Base-by-base conservation (phyloP, 495 filamentous ascomycete species). In the Tetracladium setigerum region DNA sequence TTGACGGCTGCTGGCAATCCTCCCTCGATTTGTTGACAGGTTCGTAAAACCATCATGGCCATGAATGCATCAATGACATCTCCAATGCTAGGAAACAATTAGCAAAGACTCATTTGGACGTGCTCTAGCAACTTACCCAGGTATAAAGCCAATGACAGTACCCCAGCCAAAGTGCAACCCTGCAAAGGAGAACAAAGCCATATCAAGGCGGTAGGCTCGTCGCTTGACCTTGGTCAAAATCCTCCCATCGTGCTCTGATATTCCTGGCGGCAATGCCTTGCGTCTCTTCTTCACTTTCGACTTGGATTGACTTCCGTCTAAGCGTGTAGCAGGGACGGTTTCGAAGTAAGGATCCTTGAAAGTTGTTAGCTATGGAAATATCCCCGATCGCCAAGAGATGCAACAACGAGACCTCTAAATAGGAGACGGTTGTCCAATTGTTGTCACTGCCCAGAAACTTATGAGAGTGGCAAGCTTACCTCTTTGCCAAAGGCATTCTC, bases 151-250 rank as follows among this genome's bases (percentile, higher is more conserved):
- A 55, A 96, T 85, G 42, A 95, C 72, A 56, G 77, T 80, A 27
- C 81, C 77, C 84, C 86, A 92, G 15, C 91, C 91, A 60, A 96
- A 83, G 44, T 79, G 73, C 43, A 94, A 71, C 16, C 85, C 83
- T 52, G 81, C 77, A 58, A 83, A 74, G 58, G 78, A 89, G 62
- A 84, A 87, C 13, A 89, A 72, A 49, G 71, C 74, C 73, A 83
- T 83, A 64, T 98, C 92, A 32, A 95, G 77, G 17, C 72, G 67
- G 64, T 94, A 92, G 22, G 92, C 90, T 47, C 82, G 73, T 51
- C 79, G 71, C 57, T 91, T 88, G 53, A 94, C 84, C 38, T 80
- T 79, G 34, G 79, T 86, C 38, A 98, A 78, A 58, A 95, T 75
- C 44, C 82, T 73, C 54, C 72, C 76, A 63, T 98, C 94, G 49